Conservation (phyloP, 306 rosid genomes). For the Crataegus laevigata region DNA sequence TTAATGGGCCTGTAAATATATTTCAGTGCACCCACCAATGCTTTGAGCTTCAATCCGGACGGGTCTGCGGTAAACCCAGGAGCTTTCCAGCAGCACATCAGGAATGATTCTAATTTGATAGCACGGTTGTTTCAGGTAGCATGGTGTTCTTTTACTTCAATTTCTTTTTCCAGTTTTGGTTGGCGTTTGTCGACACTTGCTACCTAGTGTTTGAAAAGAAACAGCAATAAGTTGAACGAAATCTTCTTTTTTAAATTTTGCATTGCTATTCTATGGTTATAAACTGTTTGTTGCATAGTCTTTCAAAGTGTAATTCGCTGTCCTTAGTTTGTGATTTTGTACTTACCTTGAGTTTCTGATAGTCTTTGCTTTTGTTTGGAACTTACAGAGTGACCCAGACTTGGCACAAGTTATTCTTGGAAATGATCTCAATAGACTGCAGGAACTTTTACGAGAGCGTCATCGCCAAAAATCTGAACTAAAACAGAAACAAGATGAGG, state of each 20-base stretch:
- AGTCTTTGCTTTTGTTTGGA: constrained; percentile 3
- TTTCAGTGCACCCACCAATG: constrained; percentile 64
- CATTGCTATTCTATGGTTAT: background rate
- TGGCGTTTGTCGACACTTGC: background rate
- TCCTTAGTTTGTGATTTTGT: background rate
- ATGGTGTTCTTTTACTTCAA: constrained; percentile 3
- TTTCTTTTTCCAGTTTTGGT: constrained; percentile 3
- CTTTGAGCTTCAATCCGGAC: constrained; percentile 64
- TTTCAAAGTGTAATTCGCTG: background rate
- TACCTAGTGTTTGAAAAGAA: background rate
- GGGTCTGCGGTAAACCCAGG: constrained; percentile 90
- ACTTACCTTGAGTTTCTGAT: background rate
- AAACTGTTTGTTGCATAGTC: background rate
- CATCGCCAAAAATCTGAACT: constrained; percentile 47
- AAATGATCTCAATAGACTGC: constrained; percentile 65
- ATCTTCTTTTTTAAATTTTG: background rate
- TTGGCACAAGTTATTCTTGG: constrained; percentile 83
- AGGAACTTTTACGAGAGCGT: constrained; percentile 60
- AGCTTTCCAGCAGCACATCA: constrained; percentile 81
- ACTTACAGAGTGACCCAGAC: constrained; percentile 73
- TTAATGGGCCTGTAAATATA: background rate
- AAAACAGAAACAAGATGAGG: constrained; percentile 71
- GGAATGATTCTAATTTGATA: constrained; percentile 60
- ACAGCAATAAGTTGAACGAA: background rate
- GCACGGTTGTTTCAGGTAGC: constrained; percentile 75